Conservation (phyloP, 208 protist species). For the Herpetomonas tarakana region DNA sequence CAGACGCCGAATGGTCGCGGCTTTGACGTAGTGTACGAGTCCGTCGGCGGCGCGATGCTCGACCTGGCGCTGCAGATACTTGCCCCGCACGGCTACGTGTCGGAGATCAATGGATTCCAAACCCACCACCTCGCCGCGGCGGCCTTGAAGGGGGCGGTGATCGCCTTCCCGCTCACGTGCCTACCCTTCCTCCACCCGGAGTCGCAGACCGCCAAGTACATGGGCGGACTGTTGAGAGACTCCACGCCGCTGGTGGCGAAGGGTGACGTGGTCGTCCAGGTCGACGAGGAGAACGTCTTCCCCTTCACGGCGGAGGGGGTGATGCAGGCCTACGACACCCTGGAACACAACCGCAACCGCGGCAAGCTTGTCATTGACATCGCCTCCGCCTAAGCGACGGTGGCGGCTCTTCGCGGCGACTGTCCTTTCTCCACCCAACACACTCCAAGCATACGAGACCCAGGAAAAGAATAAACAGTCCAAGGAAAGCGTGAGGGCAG, state of each 20-base stretch:
- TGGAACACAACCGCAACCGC: neutral
- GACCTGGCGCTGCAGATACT: constrained; percentile 3
- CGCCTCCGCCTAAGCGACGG: neutral
- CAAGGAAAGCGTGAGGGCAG: too few relatives aligned
- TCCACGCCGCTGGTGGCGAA: constrained; percentile 7
- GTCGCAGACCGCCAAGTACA: neutral
- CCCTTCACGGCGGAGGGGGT: constrained; percentile 12
- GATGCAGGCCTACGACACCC: constrained; percentile 3
- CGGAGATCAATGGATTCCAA: constrained; percentile 10
- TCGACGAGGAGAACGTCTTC: constrained; percentile 8
- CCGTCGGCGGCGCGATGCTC: constrained; percentile 8
- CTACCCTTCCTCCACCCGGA: constrained; percentile 16
- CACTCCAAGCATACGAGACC: too few relatives aligned
- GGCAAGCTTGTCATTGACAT: constrained; percentile 14
- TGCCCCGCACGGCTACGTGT: constrained; percentile 11
- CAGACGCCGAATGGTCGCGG: constrained; percentile 5
- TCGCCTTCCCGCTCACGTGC: constrained; percentile 9
- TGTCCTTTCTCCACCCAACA: too few relatives aligned
- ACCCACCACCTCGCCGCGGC: neutral
- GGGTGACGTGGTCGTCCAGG: constrained; percentile 5
- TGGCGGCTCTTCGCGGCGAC: too few relatives aligned
- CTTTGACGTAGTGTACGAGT: constrained; percentile 23
- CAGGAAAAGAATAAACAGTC: too few relatives aligned
- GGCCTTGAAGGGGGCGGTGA: constrained; percentile 10
- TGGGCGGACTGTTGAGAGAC: constrained; percentile 10